These are phyloP conservation scores for Penicillium coprophilum DNA, from an alignment of 495 filamentous ascomycete genomes.

Conservation along the genomic window DNA sequence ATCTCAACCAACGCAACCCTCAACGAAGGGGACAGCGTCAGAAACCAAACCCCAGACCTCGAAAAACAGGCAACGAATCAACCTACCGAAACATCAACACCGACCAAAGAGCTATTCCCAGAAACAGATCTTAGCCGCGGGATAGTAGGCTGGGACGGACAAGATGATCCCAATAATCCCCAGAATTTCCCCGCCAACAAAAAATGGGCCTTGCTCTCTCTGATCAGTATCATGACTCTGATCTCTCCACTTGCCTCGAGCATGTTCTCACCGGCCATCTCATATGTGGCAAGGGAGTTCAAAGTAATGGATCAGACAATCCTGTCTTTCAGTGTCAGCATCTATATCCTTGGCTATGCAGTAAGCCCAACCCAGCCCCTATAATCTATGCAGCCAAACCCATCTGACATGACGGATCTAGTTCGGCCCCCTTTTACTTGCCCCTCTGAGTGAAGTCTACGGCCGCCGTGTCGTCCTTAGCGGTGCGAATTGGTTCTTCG, in stretches of 20 bases:
- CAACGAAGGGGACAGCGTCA: background rate
- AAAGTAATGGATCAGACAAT: conserved; percentile 54
- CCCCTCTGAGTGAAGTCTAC: conserved; percentile 55
- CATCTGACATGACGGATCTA: conserved; percentile 9
- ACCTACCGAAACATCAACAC: background rate
- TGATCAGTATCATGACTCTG: conserved; percentile 49
- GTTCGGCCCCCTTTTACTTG: conserved; percentile 45
- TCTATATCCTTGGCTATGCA: conserved; percentile 60
- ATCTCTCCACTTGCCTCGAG: conserved; percentile 56
- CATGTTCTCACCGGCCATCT: conserved; percentile 70
- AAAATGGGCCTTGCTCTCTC: conserved; percentile 39
- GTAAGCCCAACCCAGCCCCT: conserved; percentile 24
- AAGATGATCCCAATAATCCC: conserved; percentile 68
- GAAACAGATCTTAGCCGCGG: conserved; percentile 28
- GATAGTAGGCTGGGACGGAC: conserved; percentile 48
- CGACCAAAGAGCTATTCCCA: conserved; percentile 16
- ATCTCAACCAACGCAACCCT: background rate
- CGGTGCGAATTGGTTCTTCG: conserved; percentile 52
- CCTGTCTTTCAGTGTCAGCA: conserved; percentile 52
- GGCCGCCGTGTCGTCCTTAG: conserved; percentile 54
- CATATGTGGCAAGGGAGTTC: conserved; percentile 56
- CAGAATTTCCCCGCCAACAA: conserved; percentile 57
- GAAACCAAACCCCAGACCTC: background rate
- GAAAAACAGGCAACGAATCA: conserved; percentile 8
- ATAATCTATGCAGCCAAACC: background rate